These are phyloP conservation scores for Ascochyta lentis DNA, from an alignment of 2,329 filamentous ascomycete species.

Conservation along the genomic window DNA sequence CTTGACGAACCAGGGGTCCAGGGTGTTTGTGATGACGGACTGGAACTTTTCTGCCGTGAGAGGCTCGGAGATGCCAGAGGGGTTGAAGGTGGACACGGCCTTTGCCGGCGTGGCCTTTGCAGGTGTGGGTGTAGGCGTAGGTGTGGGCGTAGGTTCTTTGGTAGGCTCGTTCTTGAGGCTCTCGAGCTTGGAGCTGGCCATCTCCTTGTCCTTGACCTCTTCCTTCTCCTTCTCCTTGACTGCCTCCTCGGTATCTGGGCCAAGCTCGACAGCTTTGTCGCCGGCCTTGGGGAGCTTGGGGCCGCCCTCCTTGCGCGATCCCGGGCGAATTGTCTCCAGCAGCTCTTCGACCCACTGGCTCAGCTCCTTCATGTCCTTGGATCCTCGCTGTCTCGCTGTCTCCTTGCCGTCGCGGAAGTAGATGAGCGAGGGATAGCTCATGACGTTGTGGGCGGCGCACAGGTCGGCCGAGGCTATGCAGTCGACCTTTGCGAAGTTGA, in stretches of 20 bases:
- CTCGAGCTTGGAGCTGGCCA: conserved; percentile 15
- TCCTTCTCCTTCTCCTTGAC: conserved; percentile 44
- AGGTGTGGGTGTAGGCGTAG: conserved; percentile 21
- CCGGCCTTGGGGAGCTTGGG: conserved; percentile 75
- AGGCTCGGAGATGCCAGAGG: conserved; percentile 74
- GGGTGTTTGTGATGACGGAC: conserved; percentile 80
- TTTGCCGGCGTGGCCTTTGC: conserved; percentile 34
- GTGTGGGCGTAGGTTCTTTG: conserved; percentile 35
- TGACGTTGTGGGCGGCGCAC: conserved; percentile 71
- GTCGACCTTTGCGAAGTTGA: conserved; percentile 85
- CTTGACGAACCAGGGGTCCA: conserved; percentile 97
- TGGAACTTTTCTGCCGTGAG: conserved; percentile 88
- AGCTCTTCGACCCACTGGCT: conserved; percentile 76
- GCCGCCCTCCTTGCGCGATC: conserved; percentile 72
- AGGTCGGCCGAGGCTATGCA: conserved; percentile 83
- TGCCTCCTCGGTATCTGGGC: conserved; percentile 45
- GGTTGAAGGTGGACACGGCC: conserved; percentile 63
- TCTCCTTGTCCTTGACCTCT: conserved; percentile 22
- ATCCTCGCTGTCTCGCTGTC: conserved; percentile 68
- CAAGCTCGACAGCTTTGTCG: conserved; percentile 58
- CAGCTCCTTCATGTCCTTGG: conserved; percentile 70
- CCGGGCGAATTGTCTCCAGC: conserved; percentile 80
- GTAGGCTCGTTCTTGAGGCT: conserved; percentile 29
- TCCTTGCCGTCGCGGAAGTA: conserved; percentile 81
- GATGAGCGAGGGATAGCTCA: conserved; percentile 76